Base-by-base conservation (phyloP, 2,329 filamentous ascomycete species). In the Penicillium sp. region DNA sequence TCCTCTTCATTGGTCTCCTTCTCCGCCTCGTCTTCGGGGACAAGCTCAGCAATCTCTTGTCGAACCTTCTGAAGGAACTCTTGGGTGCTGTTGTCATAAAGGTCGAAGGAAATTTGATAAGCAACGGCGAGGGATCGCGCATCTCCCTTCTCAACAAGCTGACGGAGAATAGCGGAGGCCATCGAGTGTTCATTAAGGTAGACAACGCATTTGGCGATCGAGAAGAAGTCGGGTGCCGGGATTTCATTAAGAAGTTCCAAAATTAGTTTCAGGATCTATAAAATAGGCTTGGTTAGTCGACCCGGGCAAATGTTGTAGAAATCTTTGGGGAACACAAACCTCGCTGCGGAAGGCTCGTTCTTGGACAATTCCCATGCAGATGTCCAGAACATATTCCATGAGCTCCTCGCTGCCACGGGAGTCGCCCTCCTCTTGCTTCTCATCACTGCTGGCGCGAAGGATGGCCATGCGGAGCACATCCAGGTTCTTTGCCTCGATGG, bases 21-120 rank as follows among this genome's bases (percentile, higher is more conserved):
- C 10, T 72, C 68, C n/a, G 59, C 50, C 19, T 78, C 74, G 15
- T 73, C 67, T 43, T 82, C 79, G 3, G 75, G 73, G 8, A 77
- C 65, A 50, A 78, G 71, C 13, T 83, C 81, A 0, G 92, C 90
- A 33, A 97, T 80, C 46, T 90, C 87, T 58, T 90, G 86, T 70
- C 93, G 88, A 45, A 99, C 90, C 77, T 94, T 97, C 65, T 88
- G 87, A 25, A 99, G 78, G 69, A 99, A 99, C 73, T 97, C 94
- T 69, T 99, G 94, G 0, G 94, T 97, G 66, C 94, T 94, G 71
- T 99, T 99, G 78, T 99, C 94, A 76, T 97, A 97, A 6, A 99
- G 83, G 70, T 99, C 94, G 70, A 99, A 99, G 1, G 93, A 94
- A 57, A 99, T 96, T 74, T 99, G 94, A 75, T 97, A 99, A 19